A percentile compares a stretch with the other conserved stretches of the same genome.
Evolutionary conservation across 768 basidiomycete species (phyloP).

Genomic region (Auricularia sp.): DNA sequence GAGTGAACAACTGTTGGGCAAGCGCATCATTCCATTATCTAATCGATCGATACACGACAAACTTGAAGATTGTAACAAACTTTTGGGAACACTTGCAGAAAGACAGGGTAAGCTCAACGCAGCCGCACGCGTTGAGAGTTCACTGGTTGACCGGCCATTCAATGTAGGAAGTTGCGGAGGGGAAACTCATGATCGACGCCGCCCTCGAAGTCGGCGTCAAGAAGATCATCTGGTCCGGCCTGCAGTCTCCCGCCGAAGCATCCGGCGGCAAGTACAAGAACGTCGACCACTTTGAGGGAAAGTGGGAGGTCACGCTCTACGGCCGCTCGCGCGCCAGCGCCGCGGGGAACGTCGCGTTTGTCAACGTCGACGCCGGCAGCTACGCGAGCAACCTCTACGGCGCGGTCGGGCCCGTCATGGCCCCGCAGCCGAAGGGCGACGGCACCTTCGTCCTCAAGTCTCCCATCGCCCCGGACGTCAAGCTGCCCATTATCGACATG

Average conservation of each 20-base stretch:
- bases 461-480: background rate
- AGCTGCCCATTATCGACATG: background rate
- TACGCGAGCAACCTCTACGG: background rate
- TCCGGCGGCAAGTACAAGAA: too few species aligned
- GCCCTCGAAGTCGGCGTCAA: conserved; percentile 10
- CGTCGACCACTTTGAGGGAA: too few species aligned
- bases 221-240: conserved; percentile 12
- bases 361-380: background rate
- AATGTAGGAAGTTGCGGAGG: conserved; percentile 8
- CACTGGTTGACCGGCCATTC: background rate
- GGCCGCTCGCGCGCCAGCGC: too few species aligned
- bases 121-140: too few species aligned
- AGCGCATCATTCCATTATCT: background rate
- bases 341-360: background rate
- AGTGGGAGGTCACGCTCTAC: too few species aligned
- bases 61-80: conserved; percentile 7
- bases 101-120: background rate
- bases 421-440: background rate
- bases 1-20: background rate
- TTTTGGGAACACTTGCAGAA: conserved; percentile 11
- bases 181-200: conserved; percentile 13
- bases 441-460: background rate
- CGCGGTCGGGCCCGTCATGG: background rate
- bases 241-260: conserved; percentile 1
- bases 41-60: background rate